Percentiles rank a stretch among this genome's conserved stretches.
phyloP scores from a whole-genome alignment of 306 rosid genomes.

The Prunus persica region DNA sequence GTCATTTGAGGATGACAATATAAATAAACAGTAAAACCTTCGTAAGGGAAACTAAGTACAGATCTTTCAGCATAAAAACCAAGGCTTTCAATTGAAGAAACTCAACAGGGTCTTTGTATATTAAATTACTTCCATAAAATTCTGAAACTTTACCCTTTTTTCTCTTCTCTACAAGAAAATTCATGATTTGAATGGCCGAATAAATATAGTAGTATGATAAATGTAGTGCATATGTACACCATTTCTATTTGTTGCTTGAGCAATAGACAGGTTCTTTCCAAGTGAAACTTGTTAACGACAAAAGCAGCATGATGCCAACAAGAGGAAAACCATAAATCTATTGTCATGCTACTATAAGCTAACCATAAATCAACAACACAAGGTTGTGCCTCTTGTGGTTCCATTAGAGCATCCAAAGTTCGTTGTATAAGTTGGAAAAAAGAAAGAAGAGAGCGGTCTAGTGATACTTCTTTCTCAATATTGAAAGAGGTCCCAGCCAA shows the following conservation, averaged over 20 bases:
- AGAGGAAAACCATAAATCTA: no score
- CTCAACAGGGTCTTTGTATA: background rate
- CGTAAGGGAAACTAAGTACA: background rate
- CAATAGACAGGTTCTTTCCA: constrained; percentile 55
- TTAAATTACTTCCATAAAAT: background rate
- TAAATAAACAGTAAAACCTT: background rate
- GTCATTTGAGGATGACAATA: no score
- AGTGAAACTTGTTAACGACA: constrained; percentile 54
- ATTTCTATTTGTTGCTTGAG: background rate
- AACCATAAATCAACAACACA: background rate
- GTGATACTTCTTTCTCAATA: no score
- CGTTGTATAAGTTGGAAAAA: constrained; percentile 34
- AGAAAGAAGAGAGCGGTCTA: no score
- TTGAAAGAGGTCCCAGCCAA: no score
- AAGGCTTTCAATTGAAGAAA: no score
- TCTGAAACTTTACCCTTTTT: no score
- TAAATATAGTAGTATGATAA: background rate
- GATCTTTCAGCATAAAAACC: no score
- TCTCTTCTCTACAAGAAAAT: background rate
- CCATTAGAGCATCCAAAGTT: constrained; percentile 62
- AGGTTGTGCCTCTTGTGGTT: constrained; percentile 52
- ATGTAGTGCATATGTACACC: no score
- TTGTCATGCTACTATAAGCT: background rate
- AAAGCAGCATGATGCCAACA: constrained; percentile 7
- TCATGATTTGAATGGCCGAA: background rate